Evolutionary conservation across 371 early-diverging fungal species (phyloP), one percentile per base, ranked within the genome.

Genomic region (Mucor racemosus): DNA sequence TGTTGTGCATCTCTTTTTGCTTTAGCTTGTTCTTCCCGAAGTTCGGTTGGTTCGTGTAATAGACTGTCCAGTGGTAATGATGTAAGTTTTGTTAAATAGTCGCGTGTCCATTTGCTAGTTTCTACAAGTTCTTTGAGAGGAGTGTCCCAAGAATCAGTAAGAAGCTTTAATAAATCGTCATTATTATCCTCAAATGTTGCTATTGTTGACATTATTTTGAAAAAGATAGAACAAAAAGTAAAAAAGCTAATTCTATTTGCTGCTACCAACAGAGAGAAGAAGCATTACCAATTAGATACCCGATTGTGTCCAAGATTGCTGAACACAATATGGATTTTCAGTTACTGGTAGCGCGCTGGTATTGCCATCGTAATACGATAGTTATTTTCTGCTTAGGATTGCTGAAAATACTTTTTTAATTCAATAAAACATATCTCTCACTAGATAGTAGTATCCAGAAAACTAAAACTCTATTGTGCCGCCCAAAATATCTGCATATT

Each of bases 1-100:
- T 84, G 86, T 31, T 90, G 86, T 34, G 91, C 87, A 67, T 90
- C 86, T n/a, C 77, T 69, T 41, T 86, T 84, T 50, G 89, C 77
- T 50, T 85, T 85, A 33, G 72, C 69, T 46, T 88, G 83, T 62
- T 90, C 88, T 35, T 83, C 79, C 48, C 77, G 73, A 42, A 88
- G 67, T 26, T 80, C 71, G 11, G 65, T 60, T 5, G 89, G 86
- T 66, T 89, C 85, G 55, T 77, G 79, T 34, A 83, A 69, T 26
- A 91, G 85, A 4, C 84, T 77, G 53, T 87, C 80, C 4, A 90
- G 77, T 0, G 91, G 77, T 7, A 86, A 63, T 3, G 88, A 82
- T 0, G 90, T 88, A 33, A 91, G 82, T 7, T 84, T 84, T 44
- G 85, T 76, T 10, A 91, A 76, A 64, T 91, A 91, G 57, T 88